Evolutionary conservation across 768 basidiomycete genomes (phyloP).

Genomic region (Pleurotus platypus): DNA sequence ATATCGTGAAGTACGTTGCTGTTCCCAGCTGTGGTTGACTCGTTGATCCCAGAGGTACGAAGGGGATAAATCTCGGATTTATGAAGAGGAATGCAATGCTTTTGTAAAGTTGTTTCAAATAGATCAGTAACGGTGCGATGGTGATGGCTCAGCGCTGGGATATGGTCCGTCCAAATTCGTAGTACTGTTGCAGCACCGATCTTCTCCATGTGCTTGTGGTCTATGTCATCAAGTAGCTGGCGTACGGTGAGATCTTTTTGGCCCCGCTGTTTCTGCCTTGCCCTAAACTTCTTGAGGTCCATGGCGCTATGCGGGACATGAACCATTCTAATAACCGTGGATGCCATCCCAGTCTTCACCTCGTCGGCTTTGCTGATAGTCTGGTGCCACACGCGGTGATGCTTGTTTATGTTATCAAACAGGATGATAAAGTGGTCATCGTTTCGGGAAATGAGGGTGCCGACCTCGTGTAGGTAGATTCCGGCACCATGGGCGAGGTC

Average conservation of each 20-base stretch:
- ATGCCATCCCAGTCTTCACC: slow-evolving; percentile 18
- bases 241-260: neutral
- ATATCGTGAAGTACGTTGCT: slow-evolving; percentile 9
- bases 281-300: no score
- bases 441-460: neutral
- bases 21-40: slow-evolving; percentile 10
- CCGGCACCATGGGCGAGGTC: slow-evolving; percentile 11
- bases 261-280: neutral
- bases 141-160: neutral
- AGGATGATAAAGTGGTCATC: slow-evolving; percentile 12
- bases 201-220: slow-evolving; percentile 10
- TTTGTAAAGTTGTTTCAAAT: neutral
- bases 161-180: slow-evolving; percentile 11
- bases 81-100: slow-evolving; percentile 11
- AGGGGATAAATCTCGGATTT: slow-evolving; percentile 10
- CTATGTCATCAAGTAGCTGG: slow-evolving; percentile 6
- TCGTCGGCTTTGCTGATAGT: slow-evolving; percentile 14
- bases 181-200: neutral
- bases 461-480: neutral
- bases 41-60: slow-evolving; percentile 12
- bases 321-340: slow-evolving; percentile 14
- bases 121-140: neutral
- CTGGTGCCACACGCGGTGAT: slow-evolving; percentile 17
- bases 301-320: slow-evolving; percentile 3
- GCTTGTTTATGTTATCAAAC: slow-evolving; percentile 20